phyloP scores from a whole-genome alignment of 257 asterid species.

The Plantago ovata region DNA sequence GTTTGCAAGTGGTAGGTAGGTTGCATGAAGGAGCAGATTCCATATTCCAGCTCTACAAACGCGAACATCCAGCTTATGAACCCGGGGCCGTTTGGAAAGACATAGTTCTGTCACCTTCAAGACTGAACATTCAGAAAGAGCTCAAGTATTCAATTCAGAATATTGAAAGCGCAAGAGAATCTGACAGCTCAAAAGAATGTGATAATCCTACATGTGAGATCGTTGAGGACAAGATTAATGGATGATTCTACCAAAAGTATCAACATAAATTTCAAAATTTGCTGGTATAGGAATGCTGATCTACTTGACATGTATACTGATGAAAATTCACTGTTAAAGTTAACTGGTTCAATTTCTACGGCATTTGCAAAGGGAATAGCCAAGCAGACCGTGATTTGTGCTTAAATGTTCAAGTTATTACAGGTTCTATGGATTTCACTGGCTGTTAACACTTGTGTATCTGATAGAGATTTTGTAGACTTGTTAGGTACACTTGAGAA shows the following conservation, averaged over 20 bases:
- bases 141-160: constrained; percentile 81
- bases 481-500: neutral
- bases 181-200: constrained; percentile 26
- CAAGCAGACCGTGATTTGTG: constrained; percentile 1
- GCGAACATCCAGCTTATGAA: constrained; percentile 66
- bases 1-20: constrained; percentile 48
- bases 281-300: constrained; percentile 2
- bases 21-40: constrained; percentile 69
- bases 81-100: constrained; percentile 91
- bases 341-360: constrained; percentile 11
- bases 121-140: constrained; percentile 88
- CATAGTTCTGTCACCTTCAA: constrained; percentile 90
- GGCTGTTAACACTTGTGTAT: neutral
- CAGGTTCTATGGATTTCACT: no score
- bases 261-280: neutral
- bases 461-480: constrained; percentile 4
- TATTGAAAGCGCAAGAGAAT: constrained; percentile 48
- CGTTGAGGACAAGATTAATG: neutral
- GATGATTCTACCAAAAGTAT: neutral
- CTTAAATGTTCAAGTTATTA: neutral
- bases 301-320: constrained; percentile 7
- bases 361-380: neutral
- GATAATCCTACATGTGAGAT: constrained; percentile 4
- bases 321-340: constrained; percentile 5
- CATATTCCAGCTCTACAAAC: constrained; percentile 65